A percentile compares a stretch with the other conserved stretches of the same genome.
phyloP scores from a whole-genome alignment of 306 rosid species.

The Ceratonia siliqua region DNA sequence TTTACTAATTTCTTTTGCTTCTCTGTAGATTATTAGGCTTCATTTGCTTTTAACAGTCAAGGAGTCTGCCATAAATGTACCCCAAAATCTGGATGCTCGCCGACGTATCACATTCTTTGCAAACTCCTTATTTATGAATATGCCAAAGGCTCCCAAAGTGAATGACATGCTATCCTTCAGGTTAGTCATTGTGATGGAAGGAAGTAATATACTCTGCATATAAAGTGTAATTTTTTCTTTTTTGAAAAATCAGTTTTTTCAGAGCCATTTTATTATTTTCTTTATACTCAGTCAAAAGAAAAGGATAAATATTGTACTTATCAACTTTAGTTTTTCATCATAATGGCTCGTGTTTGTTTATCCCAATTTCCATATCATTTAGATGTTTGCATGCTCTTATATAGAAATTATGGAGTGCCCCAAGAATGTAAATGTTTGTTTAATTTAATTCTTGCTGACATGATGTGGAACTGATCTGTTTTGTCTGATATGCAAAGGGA shows the following conservation, averaged over 20 bases:
- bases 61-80: conserved; percentile 81
- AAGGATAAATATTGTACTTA: conserved; percentile 16
- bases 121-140: conserved; percentile 71
- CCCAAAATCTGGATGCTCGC: conserved; percentile 75
- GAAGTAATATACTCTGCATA: background rate
- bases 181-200: conserved; percentile 37
- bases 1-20: conserved; percentile 20
- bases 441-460: background rate
- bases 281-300: background rate
- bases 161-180: conserved; percentile 71
- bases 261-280: conserved; percentile 10
- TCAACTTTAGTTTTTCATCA: background rate
- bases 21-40: conserved; percentile 60
- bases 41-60: conserved; percentile 69
- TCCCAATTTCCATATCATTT: background rate
- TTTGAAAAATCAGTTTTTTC: background rate
- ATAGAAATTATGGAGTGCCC: background rate
- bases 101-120: conserved; percentile 81
- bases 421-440: background rate
- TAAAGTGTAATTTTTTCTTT: background rate
- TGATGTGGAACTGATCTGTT: background rate
- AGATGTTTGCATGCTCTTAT: background rate
- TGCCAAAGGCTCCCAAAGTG: conserved; percentile 71
- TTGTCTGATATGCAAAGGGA: background rate
- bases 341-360: background rate